Evolutionary conservation across 2,329 filamentous ascomycete genomes (phyloP).

Genomic region (Aspergillus versicolor): DNA sequence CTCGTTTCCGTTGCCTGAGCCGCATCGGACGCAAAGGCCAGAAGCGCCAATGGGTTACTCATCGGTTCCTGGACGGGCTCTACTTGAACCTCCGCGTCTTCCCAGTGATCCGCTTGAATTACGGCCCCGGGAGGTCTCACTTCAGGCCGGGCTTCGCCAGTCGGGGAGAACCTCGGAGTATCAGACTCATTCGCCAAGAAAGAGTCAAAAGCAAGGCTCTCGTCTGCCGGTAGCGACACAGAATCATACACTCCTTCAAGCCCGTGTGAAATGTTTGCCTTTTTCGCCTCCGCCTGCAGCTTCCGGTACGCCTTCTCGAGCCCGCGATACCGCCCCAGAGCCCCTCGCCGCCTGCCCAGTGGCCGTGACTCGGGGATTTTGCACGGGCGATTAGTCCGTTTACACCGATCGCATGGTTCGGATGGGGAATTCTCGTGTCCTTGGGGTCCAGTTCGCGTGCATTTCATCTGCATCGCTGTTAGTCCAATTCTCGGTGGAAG

Average conservation of each 20-base stretch:
- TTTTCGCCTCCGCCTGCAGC: constrained; percentile 25
- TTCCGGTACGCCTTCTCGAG: constrained; percentile 30
- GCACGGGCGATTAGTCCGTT: constrained; percentile 23
- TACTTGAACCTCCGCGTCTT: neutral
- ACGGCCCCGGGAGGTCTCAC: neutral
- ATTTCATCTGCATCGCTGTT: constrained; percentile 23
- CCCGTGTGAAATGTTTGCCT: constrained; percentile 8
- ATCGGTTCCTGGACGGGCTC: constrained; percentile 19
- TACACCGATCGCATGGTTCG: constrained; percentile 27
- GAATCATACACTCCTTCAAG: neutral
- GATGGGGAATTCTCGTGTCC: neutral
- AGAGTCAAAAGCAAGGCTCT: neutral
- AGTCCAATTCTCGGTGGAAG: neutral
- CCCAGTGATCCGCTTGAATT: neutral
- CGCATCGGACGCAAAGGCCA: constrained; percentile 27
- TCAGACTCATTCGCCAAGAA: neutral
- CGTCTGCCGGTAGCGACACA: neutral
- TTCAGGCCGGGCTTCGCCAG: neutral
- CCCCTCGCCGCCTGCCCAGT: constrained; percentile 26
- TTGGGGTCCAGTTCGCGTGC: constrained; percentile 15
- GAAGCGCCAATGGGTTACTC: constrained; percentile 28
- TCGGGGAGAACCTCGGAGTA: neutral
- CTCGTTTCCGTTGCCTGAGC: constrained; percentile 11
- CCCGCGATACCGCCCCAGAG: constrained; percentile 28
- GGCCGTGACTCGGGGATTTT: constrained; percentile 24